Evolutionary conservation across 495 filamentous ascomycete genomes (phyloP), one percentile per base, ranked within the genome.

Genomic region (Opeltia flavorubescens): DNA sequence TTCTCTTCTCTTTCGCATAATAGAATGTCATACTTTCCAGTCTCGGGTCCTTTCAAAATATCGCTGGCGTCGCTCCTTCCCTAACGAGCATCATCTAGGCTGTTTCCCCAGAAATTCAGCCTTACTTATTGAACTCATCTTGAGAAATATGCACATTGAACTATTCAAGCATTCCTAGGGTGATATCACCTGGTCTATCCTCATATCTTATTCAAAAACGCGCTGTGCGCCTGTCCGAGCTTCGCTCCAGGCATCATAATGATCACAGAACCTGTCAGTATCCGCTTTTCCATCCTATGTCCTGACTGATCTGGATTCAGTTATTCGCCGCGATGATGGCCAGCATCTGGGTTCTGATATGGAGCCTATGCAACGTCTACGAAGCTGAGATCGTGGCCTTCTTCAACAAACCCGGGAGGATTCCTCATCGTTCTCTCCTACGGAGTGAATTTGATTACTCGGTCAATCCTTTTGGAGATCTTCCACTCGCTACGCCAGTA

Each of bases 341-440:
- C 1, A 11, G 18, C 9, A 13, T 25, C 8, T 17, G 21, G 1
- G 17, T 21, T 21, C 38, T 41, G 21, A 4, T 41, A 4, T 9
- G 15, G 3, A 15, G 21, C 11, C 38, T 41, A 1, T 17, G 15
- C 18, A 41, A 41, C 11, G 38, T 41, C 21, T 41, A 23, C 38
- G 15, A 41, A 13, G 3, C 6, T 6, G 20, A 25, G 6, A 41
- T 41, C 38, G 21, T 12, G 12, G 15, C 5, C 4, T 24, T 41
- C 38, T 41, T 41, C 20, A 21, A 17, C 2, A 25, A 41, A 25
- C 38, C 18, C 4, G 55, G 63, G 62, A 31, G 65, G 66, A 50
- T 66, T 66, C 49, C 51, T 21, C 51, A 5, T 11, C 80, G 65
- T 48, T 84, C 59, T 60, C 76, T 74, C 48, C 67, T 52, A 47